phyloP scores from a whole-genome alignment of 805 yeast species.

The Lipomyces spencermartinsiae region DNA sequence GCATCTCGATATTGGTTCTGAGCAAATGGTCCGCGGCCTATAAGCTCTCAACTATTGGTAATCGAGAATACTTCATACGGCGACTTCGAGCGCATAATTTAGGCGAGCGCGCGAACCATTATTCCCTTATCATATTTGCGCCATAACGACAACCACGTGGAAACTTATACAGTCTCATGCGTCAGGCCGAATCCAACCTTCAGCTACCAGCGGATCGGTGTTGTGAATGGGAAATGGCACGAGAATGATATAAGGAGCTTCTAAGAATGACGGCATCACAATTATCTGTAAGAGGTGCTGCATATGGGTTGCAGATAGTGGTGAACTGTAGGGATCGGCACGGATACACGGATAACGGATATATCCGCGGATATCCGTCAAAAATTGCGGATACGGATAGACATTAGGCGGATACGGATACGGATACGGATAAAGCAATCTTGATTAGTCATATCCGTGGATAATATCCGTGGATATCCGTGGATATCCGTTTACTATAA shows the following conservation, averaged over 20 bases:
- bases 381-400: too few relatives aligned
- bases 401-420: too few relatives aligned
- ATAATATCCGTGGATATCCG: too few relatives aligned
- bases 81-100: slow-evolving; percentile 4
- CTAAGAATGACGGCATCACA: slow-evolving; percentile 1
- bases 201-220: slow-evolving; percentile 5
- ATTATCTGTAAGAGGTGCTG: slow-evolving; percentile 1
- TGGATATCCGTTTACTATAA: too few relatives aligned
- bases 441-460: too few relatives aligned
- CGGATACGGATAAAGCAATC: too few relatives aligned
- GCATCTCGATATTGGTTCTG: background rate
- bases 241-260: slow-evolving; percentile 2
- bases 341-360: too few relatives aligned
- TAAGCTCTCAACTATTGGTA: background rate
- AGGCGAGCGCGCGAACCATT: background rate
- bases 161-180: slow-evolving; percentile 3
- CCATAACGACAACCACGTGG: background rate
- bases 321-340: too few relatives aligned
- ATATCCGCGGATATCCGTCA: too few relatives aligned
- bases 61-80: background rate
- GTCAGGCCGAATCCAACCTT: background rate
- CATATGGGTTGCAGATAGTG: background rate
- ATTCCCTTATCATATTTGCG: background rate
- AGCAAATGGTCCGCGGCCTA: background rate
- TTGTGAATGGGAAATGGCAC: background rate